Evolutionary conservation across 768 basidiomycete species (phyloP).

Genomic region (Agrocybe chaxingu): DNA sequence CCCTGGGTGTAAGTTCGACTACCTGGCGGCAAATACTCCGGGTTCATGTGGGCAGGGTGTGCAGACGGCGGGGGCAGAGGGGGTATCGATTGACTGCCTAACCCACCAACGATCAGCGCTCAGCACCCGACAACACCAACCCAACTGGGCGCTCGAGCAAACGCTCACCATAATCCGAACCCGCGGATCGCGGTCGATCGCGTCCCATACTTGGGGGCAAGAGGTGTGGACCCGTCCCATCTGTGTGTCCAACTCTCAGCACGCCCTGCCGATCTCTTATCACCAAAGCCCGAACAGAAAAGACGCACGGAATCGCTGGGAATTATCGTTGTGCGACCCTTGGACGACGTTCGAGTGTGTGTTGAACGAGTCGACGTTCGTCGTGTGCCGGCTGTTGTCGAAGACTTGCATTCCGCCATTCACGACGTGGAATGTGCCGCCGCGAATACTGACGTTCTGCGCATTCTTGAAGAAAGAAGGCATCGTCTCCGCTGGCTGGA

Average conservation of each 20-base stretch:
- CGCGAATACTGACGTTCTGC: constrained; percentile 9
- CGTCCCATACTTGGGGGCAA: no score
- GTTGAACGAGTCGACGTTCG: constrained; percentile 14
- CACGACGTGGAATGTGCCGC: constrained; percentile 12
- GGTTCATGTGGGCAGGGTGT: background rate
- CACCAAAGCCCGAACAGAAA: background rate
- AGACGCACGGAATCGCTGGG: constrained; percentile 3
- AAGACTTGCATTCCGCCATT: constrained; percentile 4
- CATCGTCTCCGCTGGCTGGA: no score
- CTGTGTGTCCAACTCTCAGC: background rate
- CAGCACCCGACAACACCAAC: background rate
- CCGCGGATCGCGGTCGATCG: background rate
- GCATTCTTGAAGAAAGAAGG: constrained; percentile 14
- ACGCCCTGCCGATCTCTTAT: background rate
- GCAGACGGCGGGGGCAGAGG: background rate
- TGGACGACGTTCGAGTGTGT: background rate
- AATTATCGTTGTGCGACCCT: constrained; percentile 4
- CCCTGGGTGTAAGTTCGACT: background rate
- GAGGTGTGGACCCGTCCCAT: background rate
- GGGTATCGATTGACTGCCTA: background rate
- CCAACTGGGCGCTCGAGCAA: background rate
- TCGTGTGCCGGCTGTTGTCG: constrained; percentile 12
- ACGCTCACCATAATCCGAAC: background rate
- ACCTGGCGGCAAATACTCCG: background rate
- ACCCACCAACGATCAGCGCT: background rate